These are phyloP conservation scores for Colletotrichum aenigma DNA, from an alignment of 2,329 filamentous ascomycete species.

Conservation along the genomic window DNA sequence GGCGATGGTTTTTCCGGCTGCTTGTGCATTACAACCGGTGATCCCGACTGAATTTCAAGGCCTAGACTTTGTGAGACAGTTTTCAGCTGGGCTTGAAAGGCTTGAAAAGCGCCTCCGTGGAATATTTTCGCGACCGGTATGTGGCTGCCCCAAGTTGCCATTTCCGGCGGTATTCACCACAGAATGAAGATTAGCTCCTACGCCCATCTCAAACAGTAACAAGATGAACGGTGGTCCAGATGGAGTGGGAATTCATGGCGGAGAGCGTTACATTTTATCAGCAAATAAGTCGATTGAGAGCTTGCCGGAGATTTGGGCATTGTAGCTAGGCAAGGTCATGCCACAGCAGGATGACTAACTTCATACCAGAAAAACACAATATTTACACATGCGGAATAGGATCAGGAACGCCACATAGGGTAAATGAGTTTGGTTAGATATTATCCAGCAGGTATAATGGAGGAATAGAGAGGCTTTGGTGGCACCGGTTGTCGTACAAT, in stretches of 20 bases:
- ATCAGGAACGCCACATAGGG: no score
- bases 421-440: no score
- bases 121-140: not conserved
- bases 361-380: no score
- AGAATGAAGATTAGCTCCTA: not conserved
- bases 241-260: no score
- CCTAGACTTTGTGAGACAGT: not conserved
- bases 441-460: no score
- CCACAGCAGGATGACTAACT: no score
- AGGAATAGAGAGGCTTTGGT: no score
- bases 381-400: no score
- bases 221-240: no score
- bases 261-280: not conserved
- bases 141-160: not conserved
- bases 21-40: not conserved
- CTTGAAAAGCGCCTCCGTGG: not conserved
- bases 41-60: not conserved
- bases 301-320: not conserved
- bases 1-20: no score
- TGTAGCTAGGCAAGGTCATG: no score
- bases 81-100: not conserved
- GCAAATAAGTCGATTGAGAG: fast-evolving
- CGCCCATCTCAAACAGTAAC: not conserved
- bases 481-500: no score
- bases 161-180: not conserved